Conservation (phyloP, 1,284 basidiomycete genomes). For the Ceratobasidium sp. region DNA sequence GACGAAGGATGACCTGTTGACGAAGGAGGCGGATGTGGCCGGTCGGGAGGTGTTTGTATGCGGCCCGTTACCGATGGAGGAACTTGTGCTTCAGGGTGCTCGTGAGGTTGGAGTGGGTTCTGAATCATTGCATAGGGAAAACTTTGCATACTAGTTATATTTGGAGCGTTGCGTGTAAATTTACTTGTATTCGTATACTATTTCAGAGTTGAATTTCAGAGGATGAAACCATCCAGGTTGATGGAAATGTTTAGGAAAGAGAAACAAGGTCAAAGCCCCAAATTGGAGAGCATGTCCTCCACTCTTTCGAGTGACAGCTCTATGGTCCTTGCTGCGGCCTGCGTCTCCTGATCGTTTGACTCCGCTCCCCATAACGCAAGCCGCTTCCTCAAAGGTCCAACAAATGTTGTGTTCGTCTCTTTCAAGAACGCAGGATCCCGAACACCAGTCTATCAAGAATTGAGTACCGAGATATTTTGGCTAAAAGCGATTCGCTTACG, state of each 20-base stretch:
- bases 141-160: constrained; percentile 58
- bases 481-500: background rate
- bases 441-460: constrained; percentile 12
- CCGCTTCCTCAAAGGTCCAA: background rate
- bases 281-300: background rate
- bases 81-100: constrained; percentile 55
- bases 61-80: constrained; percentile 49
- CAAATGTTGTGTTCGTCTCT: background rate
- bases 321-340: background rate
- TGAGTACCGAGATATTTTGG: background rate
- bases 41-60: constrained; percentile 48
- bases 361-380: background rate
- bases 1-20: constrained; percentile 6
- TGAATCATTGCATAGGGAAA: constrained; percentile 57
- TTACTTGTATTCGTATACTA: no score
- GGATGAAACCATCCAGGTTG: no score
- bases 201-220: no score
- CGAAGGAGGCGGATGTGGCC: background rate
- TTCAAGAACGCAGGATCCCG: background rate
- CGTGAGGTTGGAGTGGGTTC: constrained; percentile 54
- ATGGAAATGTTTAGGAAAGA: no score
- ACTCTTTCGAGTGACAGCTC: constrained; percentile 7
- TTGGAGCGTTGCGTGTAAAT: no score
- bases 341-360: background rate
- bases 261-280: background rate